Evolutionary conservation across 441 rosid species (phyloP), one percentile per base, ranked within the genome.

Genomic region (Biscutella laevigata): DNA sequence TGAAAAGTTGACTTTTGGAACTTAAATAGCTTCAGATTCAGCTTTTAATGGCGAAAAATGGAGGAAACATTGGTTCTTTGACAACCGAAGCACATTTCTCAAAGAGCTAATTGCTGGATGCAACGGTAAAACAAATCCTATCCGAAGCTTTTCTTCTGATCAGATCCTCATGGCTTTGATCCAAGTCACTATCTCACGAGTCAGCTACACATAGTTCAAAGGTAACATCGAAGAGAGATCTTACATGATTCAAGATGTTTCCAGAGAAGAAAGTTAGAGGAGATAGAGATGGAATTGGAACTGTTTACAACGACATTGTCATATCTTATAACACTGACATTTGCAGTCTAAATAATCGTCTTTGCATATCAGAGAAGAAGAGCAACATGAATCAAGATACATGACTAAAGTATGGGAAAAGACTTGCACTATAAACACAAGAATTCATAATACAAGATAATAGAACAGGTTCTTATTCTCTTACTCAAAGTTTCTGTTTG

Each of bases 111-210:
- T 71, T 5, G 62, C 70, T 13, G 41, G 32, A 10, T 71, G 36
- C 24, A 54, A 68, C 20, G 70, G 74, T 13, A 55, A 50, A 24
- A 48, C 44, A 4, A 54, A 60, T 62, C 72, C 70, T 7, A 65
- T 68, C 3, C 62, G 59, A 19, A 7, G 13, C 12, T 75, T 55
- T 55, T 53, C 76, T 15, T 15, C 53, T 10, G 8, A 54, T 9
- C 67, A 68, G 16, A 38, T 65, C 57, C 6, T 8, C 5, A 70
- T 9, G 35, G 36, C 22, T 70, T 54, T 2, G 37, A 27, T 7
- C 6, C 11, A 0, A 39, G n/a, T 20, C 16, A 43, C 4, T 22
- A 7, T 51, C 14, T 51, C 22, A 7, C 34, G 5, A 2, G 8
- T n/a, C 33, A 34, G 9, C 34, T 42, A 30, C 9, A 21, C 4